Evolutionary conservation across 2,329 filamentous ascomycete genomes (phyloP).

Genomic region (Xylaria sp.): DNA sequence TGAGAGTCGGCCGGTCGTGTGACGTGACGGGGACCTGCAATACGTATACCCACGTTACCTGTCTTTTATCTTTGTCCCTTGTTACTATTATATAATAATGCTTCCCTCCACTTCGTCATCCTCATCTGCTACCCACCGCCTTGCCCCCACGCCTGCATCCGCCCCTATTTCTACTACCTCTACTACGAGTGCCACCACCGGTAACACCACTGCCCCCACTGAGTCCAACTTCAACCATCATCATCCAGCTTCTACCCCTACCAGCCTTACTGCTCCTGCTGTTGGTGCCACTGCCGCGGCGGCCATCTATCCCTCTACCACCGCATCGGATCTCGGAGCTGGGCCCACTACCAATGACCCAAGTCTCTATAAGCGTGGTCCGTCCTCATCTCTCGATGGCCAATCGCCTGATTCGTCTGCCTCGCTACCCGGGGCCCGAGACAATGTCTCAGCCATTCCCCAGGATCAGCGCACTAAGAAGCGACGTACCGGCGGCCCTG

Average conservation of each 20-base stretch:
- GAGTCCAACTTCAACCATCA: conserved; percentile 34
- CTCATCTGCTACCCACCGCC: conserved; percentile 18
- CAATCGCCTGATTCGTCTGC: conserved; percentile 44
- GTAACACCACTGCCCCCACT: conserved; percentile 25
- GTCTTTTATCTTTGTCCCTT: not conserved
- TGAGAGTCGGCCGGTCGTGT: conserved; percentile 4
- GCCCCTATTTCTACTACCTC: conserved; percentile 19
- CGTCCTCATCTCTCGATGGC: conserved; percentile 39
- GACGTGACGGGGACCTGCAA: conserved; percentile 14
- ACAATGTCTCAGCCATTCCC: conserved; percentile 29
- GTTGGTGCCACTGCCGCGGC: not conserved
- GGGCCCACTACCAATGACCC: conserved; percentile 5
- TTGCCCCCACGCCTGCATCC: conserved; percentile 23
- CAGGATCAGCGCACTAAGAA: conserved; percentile 55
- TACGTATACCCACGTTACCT: not conserved
- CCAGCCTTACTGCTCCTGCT: not conserved
- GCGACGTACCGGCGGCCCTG: conserved; percentile 57
- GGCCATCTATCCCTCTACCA: not conserved
- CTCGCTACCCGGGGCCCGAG: conserved; percentile 32
- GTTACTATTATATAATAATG: conserved; percentile 29
- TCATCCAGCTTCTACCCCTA: conserved; percentile 25
- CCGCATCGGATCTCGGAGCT: not conserved
- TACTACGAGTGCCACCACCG: conserved; percentile 3
- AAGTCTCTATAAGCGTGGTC: conserved; percentile 42
- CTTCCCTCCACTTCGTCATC: conserved; percentile 32